A percentile compares a stretch with the other conserved stretches of the same genome.
These are phyloP conservation scores for Syncephalastrum monosporum DNA, from an alignment of 371 early-diverging fungal genomes.

Conservation along the genomic window DNA sequence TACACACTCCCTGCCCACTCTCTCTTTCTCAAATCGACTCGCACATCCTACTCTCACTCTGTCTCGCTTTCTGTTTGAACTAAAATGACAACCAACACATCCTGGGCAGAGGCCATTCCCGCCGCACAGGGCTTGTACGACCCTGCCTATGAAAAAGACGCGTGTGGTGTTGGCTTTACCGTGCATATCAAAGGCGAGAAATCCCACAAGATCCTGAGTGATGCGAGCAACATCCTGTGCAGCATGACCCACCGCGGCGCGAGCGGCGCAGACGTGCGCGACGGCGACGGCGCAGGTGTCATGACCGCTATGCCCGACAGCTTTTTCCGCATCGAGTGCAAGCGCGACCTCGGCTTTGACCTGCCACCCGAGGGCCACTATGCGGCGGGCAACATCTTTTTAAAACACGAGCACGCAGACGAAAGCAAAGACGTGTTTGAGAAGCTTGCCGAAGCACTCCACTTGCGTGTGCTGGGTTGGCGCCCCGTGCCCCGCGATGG, in stretches of 20 bases:
- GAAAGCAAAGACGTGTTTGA: constrained; percentile 79
- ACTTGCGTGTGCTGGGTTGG: constrained; percentile 87
- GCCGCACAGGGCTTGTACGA: constrained; percentile 87
- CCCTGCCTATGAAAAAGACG: constrained; percentile 89
- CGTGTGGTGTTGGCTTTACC: constrained; percentile 97
- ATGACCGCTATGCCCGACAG: constrained; percentile 94
- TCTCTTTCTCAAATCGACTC: no score
- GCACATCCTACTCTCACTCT: no score
- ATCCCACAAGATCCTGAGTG: constrained; percentile 86
- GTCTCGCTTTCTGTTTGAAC: no score
- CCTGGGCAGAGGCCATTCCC: constrained; percentile 85
- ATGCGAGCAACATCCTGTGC: constrained; percentile 87
- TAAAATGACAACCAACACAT: constrained; percentile 32
- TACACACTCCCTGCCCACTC: no score
- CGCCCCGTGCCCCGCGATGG: constrained; percentile 85
- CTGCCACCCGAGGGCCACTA: constrained; percentile 82
- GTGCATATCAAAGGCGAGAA: constrained; percentile 84
- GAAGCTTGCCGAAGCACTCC: constrained; percentile 63
- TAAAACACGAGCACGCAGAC: constrained; percentile 64
- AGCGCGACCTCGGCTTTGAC: constrained; percentile 53
- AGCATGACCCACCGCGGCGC: constrained; percentile 98
- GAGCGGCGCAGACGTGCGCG: constrained; percentile 85
- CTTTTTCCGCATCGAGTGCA: constrained; percentile 70
- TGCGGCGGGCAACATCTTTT: constrained; percentile 92
- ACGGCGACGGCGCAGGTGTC: constrained; percentile 90